phyloP scores from a whole-genome alignment of 768 basidiomycete species.

The Hydnomerulius pinastri region DNA sequence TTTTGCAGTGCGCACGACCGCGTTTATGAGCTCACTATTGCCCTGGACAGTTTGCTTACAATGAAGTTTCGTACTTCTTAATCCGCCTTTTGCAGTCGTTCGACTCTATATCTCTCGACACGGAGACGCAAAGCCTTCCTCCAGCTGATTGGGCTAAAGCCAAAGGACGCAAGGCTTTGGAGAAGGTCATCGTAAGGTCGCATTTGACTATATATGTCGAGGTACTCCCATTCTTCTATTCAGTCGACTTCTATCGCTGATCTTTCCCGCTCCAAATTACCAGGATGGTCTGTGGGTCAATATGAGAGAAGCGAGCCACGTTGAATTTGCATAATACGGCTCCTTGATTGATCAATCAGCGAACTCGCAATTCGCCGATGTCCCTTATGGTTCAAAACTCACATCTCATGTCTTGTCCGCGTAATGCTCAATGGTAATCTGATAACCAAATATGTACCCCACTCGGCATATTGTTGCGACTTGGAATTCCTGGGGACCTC shows the following conservation, averaged over 20 bases:
- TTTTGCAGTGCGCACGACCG: not conserved
- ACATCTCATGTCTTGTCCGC: not conserved
- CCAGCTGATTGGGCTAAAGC: constrained; percentile 36
- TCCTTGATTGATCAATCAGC: not conserved
- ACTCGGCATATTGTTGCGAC: not conserved
- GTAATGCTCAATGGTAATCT: not conserved
- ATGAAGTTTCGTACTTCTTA: constrained; percentile 56
- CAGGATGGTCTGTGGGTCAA: constrained; percentile 29
- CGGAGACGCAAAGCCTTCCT: constrained; percentile 36
- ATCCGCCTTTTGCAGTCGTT: constrained; percentile 53
- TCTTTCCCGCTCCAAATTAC: not conserved
- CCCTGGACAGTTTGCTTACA: constrained; percentile 50
- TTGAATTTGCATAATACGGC: constrained; percentile 2
- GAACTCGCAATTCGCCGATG: not conserved
- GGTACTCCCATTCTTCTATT: constrained; percentile 28
- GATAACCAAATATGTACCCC: not conserved
- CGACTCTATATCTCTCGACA: constrained; percentile 40
- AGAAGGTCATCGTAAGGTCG: constrained; percentile 40
- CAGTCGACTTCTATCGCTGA: not conserved
- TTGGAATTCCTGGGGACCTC: too few species aligned
- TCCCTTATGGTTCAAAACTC: not conserved
- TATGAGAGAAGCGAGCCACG: constrained; percentile 19
- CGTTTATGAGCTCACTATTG: not conserved
- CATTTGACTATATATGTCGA: constrained; percentile 47
- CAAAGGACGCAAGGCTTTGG: constrained; percentile 38